A percentile compares a stretch with the other conserved stretches of the same genome.
Conservation (phyloP, 2,329 filamentous ascomycete genomes). For the Magnaporthales sp. region DNA sequence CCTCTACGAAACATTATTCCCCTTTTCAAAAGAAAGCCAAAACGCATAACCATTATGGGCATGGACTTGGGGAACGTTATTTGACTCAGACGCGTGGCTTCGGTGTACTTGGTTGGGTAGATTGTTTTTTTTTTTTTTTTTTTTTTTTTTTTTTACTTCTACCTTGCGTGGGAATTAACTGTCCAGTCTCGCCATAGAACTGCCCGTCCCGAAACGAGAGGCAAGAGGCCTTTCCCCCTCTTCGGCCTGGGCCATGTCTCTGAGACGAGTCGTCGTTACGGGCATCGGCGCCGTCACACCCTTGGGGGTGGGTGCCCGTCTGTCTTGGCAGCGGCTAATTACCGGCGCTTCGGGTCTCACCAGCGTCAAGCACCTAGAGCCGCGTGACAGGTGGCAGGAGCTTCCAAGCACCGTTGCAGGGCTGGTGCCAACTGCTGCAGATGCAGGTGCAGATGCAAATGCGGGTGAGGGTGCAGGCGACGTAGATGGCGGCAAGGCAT, state of each 20-base stretch:
- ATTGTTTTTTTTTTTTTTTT: background rate
- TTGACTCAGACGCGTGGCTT: background rate
- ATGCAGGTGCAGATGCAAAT: slow-evolving; percentile 10
- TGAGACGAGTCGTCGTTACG: slow-evolving; percentile 72
- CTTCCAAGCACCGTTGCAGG: slow-evolving; percentile 82
- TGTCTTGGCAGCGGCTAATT: slow-evolving; percentile 74
- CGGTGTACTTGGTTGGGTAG: no score
- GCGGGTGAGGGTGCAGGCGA: slow-evolving; percentile 9
- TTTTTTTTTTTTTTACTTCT: background rate
- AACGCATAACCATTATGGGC: background rate
- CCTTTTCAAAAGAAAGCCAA: background rate
- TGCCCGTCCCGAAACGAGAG: background rate
- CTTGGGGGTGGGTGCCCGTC: slow-evolving; percentile 68
- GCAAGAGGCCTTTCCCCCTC: background rate
- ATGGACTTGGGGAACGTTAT: background rate
- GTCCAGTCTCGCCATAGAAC: background rate
- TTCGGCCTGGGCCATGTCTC: background rate
- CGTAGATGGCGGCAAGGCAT: slow-evolving; percentile 9
- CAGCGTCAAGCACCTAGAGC: slow-evolving; percentile 56
- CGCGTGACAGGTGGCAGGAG: slow-evolving; percentile 50
- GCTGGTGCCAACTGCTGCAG: slow-evolving; percentile 55
- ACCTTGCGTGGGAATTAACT: background rate
- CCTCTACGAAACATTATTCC: no score
- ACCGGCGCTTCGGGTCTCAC: slow-evolving; percentile 73
- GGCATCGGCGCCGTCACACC: slow-evolving; percentile 77